Evolutionary conservation across 2,329 filamentous ascomycete genomes (phyloP).

Genomic region (Pestalotiopsis sp.): DNA sequence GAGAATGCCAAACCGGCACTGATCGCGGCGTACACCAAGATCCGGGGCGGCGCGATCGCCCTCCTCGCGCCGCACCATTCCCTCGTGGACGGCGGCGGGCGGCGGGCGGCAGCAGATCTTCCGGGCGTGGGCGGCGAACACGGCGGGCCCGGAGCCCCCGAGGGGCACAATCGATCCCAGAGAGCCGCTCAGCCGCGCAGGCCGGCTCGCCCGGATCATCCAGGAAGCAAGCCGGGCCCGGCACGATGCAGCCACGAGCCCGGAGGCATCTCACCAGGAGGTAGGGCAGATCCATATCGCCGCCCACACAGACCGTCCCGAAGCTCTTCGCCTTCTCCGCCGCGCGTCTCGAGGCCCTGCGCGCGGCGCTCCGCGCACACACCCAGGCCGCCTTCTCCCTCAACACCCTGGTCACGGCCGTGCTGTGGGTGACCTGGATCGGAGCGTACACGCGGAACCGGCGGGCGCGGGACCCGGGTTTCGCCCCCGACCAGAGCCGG

Average conservation of each 20-base stretch:
- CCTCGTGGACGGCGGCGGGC: background rate
- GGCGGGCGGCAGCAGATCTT: background rate
- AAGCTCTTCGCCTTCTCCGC: background rate
- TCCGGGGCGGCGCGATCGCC: background rate
- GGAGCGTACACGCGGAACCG: background rate
- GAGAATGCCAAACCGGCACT: background rate
- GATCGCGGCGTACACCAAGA: background rate
- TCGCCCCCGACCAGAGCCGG: background rate
- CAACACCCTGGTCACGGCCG: background rate
- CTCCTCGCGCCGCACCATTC: background rate
- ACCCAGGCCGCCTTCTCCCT: background rate
- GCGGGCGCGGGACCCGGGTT: background rate
- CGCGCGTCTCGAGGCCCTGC: background rate
- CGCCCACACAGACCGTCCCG: background rate
- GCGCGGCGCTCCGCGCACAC: background rate
- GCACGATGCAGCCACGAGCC: background rate
- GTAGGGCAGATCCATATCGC: background rate
- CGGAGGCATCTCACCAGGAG: background rate
- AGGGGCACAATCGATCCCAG: background rate
- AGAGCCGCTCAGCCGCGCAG: background rate
- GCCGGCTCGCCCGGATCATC: background rate
- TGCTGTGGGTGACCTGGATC: constrained; percentile 22
- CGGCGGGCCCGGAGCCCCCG: background rate
- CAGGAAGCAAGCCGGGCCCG: background rate
- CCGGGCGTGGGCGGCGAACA: background rate